A percentile compares a stretch with the other conserved stretches of the same genome.
Conservation (phyloP, 2,329 filamentous ascomycete species). For the Alternaria sp. region DNA sequence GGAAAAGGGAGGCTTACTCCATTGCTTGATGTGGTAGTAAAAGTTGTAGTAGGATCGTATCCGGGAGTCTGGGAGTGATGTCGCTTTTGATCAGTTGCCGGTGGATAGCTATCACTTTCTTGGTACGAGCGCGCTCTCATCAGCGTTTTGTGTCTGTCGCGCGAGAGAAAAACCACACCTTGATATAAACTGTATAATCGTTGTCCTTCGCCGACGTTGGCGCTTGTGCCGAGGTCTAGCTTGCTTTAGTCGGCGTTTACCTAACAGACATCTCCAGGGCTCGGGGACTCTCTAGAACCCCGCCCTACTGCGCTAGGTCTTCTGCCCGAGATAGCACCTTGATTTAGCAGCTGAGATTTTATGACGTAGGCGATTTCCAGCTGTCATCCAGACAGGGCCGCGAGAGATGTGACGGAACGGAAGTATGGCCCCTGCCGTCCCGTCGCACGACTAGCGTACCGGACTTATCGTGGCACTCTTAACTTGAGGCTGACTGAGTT, state of each 20-base stretch:
- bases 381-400: not conserved
- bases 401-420: not conserved
- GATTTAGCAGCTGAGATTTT: not conserved
- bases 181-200: not conserved
- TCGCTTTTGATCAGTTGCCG: not conserved
- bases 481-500: not conserved
- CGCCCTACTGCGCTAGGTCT: not conserved
- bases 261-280: not conserved
- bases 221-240: not conserved
- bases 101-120: not conserved
- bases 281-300: not conserved
- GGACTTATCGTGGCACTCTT: not conserved
- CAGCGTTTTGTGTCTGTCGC: not conserved
- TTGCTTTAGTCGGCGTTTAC: not conserved
- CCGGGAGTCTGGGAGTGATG: not conserved
- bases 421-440: not conserved
- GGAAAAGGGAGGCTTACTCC: not conserved
- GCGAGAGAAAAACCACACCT: not conserved
- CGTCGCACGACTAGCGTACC: not conserved
- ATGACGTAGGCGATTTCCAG: not conserved
- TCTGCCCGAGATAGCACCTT: not conserved
- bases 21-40: not conserved
- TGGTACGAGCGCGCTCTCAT: not conserved
- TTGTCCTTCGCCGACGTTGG: not conserved
- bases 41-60: not conserved